Evolutionary conservation across 768 basidiomycete species (phyloP).

Genomic region (Mycena epipterygia): DNA sequence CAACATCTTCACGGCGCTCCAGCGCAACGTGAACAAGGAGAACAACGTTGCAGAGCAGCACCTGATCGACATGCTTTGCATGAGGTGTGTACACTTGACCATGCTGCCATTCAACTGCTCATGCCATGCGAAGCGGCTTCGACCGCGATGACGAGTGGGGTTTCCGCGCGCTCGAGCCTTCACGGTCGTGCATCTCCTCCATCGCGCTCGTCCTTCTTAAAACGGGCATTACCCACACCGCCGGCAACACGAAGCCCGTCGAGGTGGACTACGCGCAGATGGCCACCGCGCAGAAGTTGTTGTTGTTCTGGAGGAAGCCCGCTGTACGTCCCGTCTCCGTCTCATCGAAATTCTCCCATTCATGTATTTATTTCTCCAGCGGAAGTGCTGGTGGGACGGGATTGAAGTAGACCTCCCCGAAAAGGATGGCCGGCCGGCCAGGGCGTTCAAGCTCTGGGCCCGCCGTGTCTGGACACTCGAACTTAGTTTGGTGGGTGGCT

Average conservation of each 20-base stretch:
- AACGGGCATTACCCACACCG: conserved; percentile 91
- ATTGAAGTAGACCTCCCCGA: conserved; percentile 88
- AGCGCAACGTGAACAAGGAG: conserved; percentile 99
- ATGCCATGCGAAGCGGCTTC: conserved; percentile 79
- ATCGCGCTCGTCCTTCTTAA: conserved; percentile 98
- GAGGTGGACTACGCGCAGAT: conserved; percentile 93
- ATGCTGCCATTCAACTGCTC: conserved; percentile 8
- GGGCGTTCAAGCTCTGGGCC: conserved; percentile 93
- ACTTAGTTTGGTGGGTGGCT: conserved; percentile 81
- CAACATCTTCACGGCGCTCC: conserved; percentile 97
- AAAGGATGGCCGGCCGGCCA: conserved; percentile 62
- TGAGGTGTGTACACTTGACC: conserved; percentile 75
- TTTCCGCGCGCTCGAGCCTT: conserved; percentile 94
- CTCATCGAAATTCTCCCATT: conserved; percentile 18
- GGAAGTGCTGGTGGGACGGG: conserved; percentile 99
- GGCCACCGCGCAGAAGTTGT: conserved; percentile 96
- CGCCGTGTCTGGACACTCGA: conserved; percentile 98
- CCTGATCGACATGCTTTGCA: conserved; percentile 99
- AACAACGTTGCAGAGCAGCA: conserved; percentile 99
- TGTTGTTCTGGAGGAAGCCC: conserved; percentile 99
- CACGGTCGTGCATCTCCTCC: conserved; percentile 97
- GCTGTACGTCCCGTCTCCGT: conserved; percentile 75
- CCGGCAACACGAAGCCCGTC: conserved; percentile 76
- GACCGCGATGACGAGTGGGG: conserved; percentile 99
- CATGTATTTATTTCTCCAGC: conserved; percentile 58